These are phyloP conservation scores for Capronia americana DNA, from an alignment of 2,329 filamentous ascomycete genomes.

Conservation along the genomic window DNA sequence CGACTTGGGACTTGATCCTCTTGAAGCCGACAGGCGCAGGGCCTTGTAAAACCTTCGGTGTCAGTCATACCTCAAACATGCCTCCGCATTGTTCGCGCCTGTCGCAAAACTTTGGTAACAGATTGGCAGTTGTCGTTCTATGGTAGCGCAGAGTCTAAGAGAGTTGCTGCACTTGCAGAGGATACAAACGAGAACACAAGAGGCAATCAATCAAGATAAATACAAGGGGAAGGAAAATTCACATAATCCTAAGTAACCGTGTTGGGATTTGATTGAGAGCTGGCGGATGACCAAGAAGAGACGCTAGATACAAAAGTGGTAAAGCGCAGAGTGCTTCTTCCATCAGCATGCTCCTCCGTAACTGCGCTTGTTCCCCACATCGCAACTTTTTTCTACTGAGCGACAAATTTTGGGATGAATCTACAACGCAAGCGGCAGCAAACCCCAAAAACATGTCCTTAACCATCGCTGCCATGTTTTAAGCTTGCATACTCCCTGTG, in stretches of 20 bases:
- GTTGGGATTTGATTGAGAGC: not conserved
- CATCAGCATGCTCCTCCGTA: not conserved
- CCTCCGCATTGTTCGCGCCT: not conserved
- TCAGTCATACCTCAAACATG: not conserved
- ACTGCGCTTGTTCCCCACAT: not conserved
- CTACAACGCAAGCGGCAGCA: not conserved
- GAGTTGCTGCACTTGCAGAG: not conserved
- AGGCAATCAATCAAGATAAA: not conserved
- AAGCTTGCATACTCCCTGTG: not conserved
- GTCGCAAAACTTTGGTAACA: not conserved
- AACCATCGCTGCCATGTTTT: not conserved
- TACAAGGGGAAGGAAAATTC: not conserved
- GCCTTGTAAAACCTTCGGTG: not conserved
- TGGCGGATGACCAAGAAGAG: not conserved
- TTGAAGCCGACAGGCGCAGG: not conserved
- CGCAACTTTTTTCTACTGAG: constrained; percentile 1
- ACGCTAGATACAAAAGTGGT: not conserved
- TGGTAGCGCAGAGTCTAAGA: not conserved
- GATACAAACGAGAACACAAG: not conserved
- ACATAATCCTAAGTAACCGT: not conserved
- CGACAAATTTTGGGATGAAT: constrained; percentile 4
- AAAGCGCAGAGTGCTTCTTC: not conserved
- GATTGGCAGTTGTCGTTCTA: not conserved
- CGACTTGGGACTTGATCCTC: not conserved
- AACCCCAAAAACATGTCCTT: not conserved